phyloP scores from a whole-genome alignment of 129 eudicot species.

The Saposhnikovia divaricata region DNA sequence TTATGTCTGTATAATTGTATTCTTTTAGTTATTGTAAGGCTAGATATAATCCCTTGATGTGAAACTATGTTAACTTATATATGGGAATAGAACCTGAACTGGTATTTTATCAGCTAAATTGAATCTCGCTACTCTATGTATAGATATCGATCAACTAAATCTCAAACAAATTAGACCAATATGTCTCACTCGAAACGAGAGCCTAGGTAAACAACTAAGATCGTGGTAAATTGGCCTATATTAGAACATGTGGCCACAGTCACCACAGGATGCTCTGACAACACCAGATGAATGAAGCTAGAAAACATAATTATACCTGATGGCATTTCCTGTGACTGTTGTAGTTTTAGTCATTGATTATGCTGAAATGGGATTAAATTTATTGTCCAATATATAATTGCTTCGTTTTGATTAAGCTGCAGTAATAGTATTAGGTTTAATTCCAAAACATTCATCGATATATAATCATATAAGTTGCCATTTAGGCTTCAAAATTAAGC shows the following conservation, averaged over 20 bases:
- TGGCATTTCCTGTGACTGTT: too few species aligned
- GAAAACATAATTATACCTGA: too few species aligned
- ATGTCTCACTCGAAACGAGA: too few species aligned
- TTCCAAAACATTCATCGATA: neutral
- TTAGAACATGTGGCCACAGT: too few species aligned
- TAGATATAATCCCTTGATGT: neutral
- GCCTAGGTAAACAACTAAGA: too few species aligned
- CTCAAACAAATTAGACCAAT: too few species aligned
- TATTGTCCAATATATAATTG: too few species aligned
- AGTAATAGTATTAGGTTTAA: neutral
- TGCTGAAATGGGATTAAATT: neutral
- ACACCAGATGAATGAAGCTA: too few species aligned
- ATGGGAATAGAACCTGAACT: neutral
- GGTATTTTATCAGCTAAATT: neutral
- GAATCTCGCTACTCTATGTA: neutral
- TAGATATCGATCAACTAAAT: neutral
- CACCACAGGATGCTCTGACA: too few species aligned
- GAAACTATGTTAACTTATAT: neutral
- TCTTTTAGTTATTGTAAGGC: neutral
- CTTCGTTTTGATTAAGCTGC: neutral
- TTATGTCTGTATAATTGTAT: neutral
- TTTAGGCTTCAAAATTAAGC: too few species aligned
- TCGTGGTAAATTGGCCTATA: too few species aligned
- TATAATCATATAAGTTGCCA: neutral
- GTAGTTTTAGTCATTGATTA: too few species aligned